Percentiles rank a stretch among this genome's conserved stretches.
phyloP scores from a whole-genome alignment of 176 grass and related monocot genomes.

The Rhipidocladum racemiflorum region DNA sequence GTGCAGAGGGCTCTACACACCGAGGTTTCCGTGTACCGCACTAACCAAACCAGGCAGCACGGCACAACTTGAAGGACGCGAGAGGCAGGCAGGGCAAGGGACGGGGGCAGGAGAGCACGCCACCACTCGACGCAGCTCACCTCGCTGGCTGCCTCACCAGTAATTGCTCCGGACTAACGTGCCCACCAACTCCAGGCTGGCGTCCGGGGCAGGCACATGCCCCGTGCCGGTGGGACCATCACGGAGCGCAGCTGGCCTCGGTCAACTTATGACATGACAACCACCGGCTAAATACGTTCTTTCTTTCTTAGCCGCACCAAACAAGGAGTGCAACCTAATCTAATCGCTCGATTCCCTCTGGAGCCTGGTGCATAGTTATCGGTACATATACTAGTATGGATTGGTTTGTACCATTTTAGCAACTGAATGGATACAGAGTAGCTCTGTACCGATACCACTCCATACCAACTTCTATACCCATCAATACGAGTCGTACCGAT shows the following conservation, averaged over 20 bases:
- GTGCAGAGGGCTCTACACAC: too few relatives aligned
- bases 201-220: conserved; percentile 47
- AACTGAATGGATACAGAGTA: too few relatives aligned
- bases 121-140: background rate
- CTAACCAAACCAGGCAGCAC: too few relatives aligned
- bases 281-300: background rate
- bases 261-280: conserved; percentile 48
- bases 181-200: conserved; percentile 40
- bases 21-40: too few relatives aligned
- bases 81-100: background rate
- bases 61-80: too few relatives aligned
- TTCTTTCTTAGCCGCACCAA: background rate
- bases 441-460: too few relatives aligned
- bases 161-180: conserved; percentile 23
- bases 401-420: too few relatives aligned
- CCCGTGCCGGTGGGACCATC: conserved; percentile 25
- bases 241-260: background rate
- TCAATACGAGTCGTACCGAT: too few relatives aligned
- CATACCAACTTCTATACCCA: too few relatives aligned
- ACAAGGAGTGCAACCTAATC: background rate
- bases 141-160: background rate
- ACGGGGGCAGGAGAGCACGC: background rate
- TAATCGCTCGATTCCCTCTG: too few relatives aligned
- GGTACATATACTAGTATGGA: too few relatives aligned
- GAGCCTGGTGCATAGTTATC: too few relatives aligned